These are phyloP conservation scores for Abrus pulchellus DNA, from an alignment of 306 rosid species.

Conservation along the genomic window DNA sequence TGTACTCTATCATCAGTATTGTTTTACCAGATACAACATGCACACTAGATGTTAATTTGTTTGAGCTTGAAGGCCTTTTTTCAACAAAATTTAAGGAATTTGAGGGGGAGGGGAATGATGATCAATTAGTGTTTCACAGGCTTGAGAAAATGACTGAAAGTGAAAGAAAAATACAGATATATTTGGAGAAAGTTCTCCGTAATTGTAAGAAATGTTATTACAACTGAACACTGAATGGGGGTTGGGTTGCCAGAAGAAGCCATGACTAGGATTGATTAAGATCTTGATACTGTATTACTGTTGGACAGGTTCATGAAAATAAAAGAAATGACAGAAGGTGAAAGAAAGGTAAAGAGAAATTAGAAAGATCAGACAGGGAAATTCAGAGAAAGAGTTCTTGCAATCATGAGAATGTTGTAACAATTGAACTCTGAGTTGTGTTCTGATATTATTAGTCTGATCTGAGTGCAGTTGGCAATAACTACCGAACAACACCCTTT, in stretches of 20 bases:
- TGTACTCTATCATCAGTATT: conserved; percentile 14
- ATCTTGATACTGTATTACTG: too few relatives aligned
- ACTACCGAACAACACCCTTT: background rate
- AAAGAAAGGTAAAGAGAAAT: background rate
- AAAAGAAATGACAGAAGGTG: background rate
- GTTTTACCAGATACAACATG: background rate
- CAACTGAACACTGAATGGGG: too few relatives aligned
- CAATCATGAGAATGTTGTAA: background rate
- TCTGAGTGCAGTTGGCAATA: background rate
- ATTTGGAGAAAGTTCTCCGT: background rate
- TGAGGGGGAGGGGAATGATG: background rate
- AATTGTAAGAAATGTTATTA: too few relatives aligned
- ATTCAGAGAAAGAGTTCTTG: background rate
- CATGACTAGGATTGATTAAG: too few relatives aligned
- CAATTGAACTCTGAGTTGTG: background rate
- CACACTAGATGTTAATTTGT: background rate
- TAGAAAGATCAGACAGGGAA: background rate
- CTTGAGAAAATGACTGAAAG: background rate
- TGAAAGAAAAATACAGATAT: background rate
- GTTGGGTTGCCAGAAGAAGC: too few relatives aligned
- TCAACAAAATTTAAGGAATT: conserved; percentile 1
- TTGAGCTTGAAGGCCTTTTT: conserved; percentile 18
- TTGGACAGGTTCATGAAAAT: background rate
- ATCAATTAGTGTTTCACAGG: background rate
- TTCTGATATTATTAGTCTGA: background rate